A percentile compares a stretch with the other conserved stretches of the same genome.
phyloP scores from a whole-genome alignment of 2,329 filamentous ascomycete species.

The Salinomyces thailandicus region DNA sequence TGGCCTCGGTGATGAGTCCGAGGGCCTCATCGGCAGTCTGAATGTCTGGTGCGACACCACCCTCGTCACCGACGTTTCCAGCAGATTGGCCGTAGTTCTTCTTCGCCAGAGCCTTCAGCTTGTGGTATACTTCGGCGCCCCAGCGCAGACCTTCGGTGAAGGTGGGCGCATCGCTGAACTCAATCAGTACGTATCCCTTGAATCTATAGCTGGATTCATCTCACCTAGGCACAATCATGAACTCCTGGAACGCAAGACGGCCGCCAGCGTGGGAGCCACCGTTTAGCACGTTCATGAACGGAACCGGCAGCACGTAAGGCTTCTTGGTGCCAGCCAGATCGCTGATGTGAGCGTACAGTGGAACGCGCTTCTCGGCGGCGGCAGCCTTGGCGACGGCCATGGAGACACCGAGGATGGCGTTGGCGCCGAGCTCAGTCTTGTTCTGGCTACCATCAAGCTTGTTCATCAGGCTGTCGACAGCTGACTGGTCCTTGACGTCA shows the following conservation, averaged over 20 bases:
- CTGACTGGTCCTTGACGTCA: constrained; percentile 45
- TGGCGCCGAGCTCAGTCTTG: constrained; percentile 50
- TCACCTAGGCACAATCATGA: constrained; percentile 44
- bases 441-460: constrained; percentile 48
- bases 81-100: constrained; percentile 99
- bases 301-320: constrained; percentile 47
- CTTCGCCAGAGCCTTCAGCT: constrained; percentile 93
- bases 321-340: constrained; percentile 43
- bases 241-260: constrained; percentile 56
- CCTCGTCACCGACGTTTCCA: constrained; percentile 98
- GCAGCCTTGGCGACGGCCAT: constrained; percentile 50
- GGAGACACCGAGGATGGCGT: constrained; percentile 50
- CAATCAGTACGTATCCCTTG: constrained; percentile 10
- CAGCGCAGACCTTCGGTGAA: constrained; percentile 96
- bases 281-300: constrained; percentile 51
- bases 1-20: constrained; percentile 87
- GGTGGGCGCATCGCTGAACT: constrained; percentile 60
- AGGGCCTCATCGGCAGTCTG: constrained; percentile 94
- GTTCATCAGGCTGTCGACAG: constrained; percentile 44
- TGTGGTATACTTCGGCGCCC: constrained; percentile 96
- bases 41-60: constrained; percentile 98
- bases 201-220: constrained; percentile 10
- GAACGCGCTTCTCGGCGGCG: constrained; percentile 44
- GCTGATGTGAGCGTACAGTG: constrained; percentile 49
- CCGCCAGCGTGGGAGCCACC: constrained; percentile 91